Base-by-base conservation (phyloP, 805 yeast species). In the Diddensiella santjacobensis region DNA sequence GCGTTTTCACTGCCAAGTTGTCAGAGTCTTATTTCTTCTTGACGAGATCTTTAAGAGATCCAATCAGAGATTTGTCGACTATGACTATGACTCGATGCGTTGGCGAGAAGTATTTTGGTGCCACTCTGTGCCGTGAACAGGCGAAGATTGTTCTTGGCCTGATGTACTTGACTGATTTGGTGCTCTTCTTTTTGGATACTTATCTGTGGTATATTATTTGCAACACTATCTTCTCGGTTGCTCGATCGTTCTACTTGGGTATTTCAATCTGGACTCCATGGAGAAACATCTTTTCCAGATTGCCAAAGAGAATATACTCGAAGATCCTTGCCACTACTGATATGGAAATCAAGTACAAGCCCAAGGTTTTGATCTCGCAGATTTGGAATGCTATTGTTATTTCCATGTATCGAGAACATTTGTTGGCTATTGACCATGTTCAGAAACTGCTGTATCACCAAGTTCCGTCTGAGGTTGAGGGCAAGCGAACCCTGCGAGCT, bases 301-400 rank as follows among this genome's bases (percentile, higher is more conserved):
- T 93, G 67, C 99, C 99, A 67, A 93, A 93, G 83, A 88, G 99
- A 82, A 88, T 93, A 59, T 95, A 93, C 77, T 88, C 97, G 48
- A 93, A 93, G 80, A 84, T 93, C 58, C 80, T 93, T 71, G 98
- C 98, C 41, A 93, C 99, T 31, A 87, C 96, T 58, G 98, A 93
- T 69, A 91, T 95, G 99, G 98, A 93, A 74, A 88, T 91, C 67
- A 91, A 93, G 75, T 93, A 93, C 74, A 91, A 93, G 73, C 98
- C 99, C 58, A 93, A 93, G 80, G 97, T 93, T 58, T 78, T 93
- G 68, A 91, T 93, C 62, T 89, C 97, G 37, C 99, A 93, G 75
- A 91, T 95, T 60, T 93, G 99, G 99, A 93, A 93, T 68, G 99
- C 99, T 47, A 86, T 93, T 71, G 95, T 93, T 58, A 93, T 93